Base-by-base conservation (phyloP, 768 basidiomycete species). In the Thelephora aurantiotincta region DNA sequence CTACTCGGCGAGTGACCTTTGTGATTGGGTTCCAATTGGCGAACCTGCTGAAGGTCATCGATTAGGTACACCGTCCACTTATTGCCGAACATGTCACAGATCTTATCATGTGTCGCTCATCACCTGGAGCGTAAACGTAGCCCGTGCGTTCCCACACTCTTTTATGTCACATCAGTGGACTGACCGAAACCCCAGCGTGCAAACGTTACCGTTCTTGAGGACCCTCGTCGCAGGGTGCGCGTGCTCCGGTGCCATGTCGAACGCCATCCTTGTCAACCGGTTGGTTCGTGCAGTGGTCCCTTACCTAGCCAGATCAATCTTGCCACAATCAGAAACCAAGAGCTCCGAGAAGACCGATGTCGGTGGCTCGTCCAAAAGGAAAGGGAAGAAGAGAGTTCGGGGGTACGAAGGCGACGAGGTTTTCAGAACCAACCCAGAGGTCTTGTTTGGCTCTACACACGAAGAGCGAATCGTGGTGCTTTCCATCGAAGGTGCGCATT, bases 341-440 rank as follows among this genome's bases (percentile, higher is more conserved):
- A 30, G 9, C 26, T 4, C 9, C 26, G 26, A 30, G 26, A 9
- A 4, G 9, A 30, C 26, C 26, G 26, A 30, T 30, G 26, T 9
- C 4, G 38, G 38, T 41, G 18, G 18, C 16, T 41, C 38, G 7
- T 18, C 18, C 14, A 41, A 41, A n/a, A 77, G 68, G 57, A 78
- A 76, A 54, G 73, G 75, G 47, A 88, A 78, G 60, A 90, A 85
- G 59, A 69, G 80, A 42, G 69, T 72, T 16, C 73, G 78, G 18
- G 78, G 71, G 11, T 88, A 78, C 52, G 83, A 89, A 60, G 83
- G 77, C 9, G 85, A 85, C 47, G 84, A 82, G 55, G 64, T 82
- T 5, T 78, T 91, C 61, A 75, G 71, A 46, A 55, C 63, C 6
- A 59, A 69, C 2, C 65, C 67, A 41, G 60, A 69, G 41, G 65